Conservation (phyloP, 140 eudicot genomes). For the Bidens hawaiensis region DNA sequence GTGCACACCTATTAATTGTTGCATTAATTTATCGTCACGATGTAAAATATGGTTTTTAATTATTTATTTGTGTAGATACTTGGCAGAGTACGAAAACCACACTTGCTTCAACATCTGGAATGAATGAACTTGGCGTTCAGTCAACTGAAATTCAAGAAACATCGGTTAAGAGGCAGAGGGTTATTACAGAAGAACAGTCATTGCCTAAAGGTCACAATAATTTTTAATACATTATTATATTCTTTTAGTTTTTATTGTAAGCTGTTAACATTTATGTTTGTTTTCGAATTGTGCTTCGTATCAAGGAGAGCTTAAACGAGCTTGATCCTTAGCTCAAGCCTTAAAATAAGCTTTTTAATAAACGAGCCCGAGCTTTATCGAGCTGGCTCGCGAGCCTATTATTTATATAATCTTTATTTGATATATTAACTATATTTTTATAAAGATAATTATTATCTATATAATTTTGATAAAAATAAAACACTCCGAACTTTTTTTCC, state of each 20-base stretch:
- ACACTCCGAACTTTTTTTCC: too few relatives aligned
- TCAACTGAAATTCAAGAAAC: slow-evolving; percentile 31
- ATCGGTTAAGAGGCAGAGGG: slow-evolving; percentile 22
- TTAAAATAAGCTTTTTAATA: too few relatives aligned
- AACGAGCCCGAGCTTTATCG: too few relatives aligned
- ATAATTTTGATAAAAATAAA: too few relatives aligned
- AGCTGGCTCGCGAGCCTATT: too few relatives aligned
- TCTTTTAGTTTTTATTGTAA: neutral
- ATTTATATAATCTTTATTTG: too few relatives aligned
- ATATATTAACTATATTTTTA: too few relatives aligned
- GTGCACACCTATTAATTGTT: slow-evolving; percentile 1
- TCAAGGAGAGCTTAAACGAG: too few relatives aligned
- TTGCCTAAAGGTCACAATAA: slow-evolving; percentile 40
- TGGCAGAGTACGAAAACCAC: slow-evolving; percentile 28
- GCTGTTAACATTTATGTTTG: neutral
- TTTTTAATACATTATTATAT: neutral
- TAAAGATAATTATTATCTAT: too few relatives aligned
- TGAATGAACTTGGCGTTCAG: slow-evolving; percentile 17
- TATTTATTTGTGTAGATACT: slow-evolving; percentile 39
- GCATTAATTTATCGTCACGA: neutral
- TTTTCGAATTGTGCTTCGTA: too few relatives aligned
- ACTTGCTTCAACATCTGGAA: slow-evolving; percentile 33
- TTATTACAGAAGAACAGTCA: slow-evolving; percentile 14
- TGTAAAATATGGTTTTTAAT: neutral
- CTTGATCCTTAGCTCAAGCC: too few relatives aligned